Percentiles rank a stretch among this genome's conserved stretches.
Evolutionary conservation across 1,139 yeast species (phyloP).

Genomic region (Kurtzmaniella quercitrusa): DNA sequence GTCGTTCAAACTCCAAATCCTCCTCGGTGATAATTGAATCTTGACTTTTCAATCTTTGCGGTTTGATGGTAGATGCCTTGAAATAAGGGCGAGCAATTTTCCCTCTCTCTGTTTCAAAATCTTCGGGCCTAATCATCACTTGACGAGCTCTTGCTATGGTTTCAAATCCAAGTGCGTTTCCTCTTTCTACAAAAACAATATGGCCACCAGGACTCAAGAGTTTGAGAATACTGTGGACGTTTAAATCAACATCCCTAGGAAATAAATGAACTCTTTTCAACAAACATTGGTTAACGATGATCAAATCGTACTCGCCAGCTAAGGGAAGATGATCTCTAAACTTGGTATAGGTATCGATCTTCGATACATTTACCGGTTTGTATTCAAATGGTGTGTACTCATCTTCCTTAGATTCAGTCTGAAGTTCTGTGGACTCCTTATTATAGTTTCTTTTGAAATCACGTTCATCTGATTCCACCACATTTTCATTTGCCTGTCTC

Average conservation of each 20-base stretch:
- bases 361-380: constrained; percentile 48
- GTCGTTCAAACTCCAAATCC: constrained; percentile 29
- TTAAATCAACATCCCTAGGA: constrained; percentile 71
- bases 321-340: constrained; percentile 48
- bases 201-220: constrained; percentile 75
- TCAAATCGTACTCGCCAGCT: constrained; percentile 62
- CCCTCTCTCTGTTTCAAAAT: constrained; percentile 48
- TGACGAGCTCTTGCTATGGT: constrained; percentile 88
- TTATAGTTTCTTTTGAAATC: neutral
- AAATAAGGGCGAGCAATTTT: constrained; percentile 73
- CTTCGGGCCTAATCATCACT: constrained; percentile 79
- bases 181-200: constrained; percentile 77
- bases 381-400: constrained; percentile 19
- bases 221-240: constrained; percentile 55
- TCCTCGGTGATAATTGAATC: constrained; percentile 35
- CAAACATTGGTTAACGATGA: constrained; percentile 81
- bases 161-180: constrained; percentile 88
- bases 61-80: constrained; percentile 45
- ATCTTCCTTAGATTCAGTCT: constrained; percentile 9
- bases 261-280: constrained; percentile 56
- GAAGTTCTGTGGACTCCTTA: constrained; percentile 1
- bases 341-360: constrained; percentile 50
- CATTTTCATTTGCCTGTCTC: constrained; percentile 58
- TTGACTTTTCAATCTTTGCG: constrained; percentile 34
- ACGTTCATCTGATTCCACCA: constrained; percentile 13